Evolutionary conservation across 176 grass and related monocot genomes (phyloP).

Genomic region (Avena atlantica): DNA sequence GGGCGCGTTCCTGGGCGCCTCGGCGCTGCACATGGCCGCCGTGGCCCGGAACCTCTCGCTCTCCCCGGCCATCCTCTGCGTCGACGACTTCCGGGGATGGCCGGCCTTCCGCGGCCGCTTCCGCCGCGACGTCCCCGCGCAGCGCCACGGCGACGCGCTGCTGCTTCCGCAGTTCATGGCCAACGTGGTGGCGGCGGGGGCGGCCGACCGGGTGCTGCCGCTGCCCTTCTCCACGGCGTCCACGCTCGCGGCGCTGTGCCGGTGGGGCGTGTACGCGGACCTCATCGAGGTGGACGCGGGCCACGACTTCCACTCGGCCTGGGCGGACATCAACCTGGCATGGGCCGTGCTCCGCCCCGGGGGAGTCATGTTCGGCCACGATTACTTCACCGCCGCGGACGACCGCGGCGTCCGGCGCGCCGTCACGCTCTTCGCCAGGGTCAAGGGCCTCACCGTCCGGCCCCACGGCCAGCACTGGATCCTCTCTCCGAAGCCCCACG

Average conservation of each 20-base stretch:
- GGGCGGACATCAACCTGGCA: slow-evolving; percentile 94
- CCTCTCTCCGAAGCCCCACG: slow-evolving; percentile 72
- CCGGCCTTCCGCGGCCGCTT: slow-evolving; percentile 74
- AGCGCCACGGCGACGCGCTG: slow-evolving; percentile 63
- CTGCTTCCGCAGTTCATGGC: slow-evolving; percentile 99
- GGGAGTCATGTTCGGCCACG: slow-evolving; percentile 96
- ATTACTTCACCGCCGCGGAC: slow-evolving; percentile 87
- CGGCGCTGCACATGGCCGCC: slow-evolving; percentile 94
- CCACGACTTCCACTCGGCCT: slow-evolving; percentile 97
- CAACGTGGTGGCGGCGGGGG: slow-evolving; percentile 62
- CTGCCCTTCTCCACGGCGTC: slow-evolving; percentile 94
- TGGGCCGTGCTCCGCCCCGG: slow-evolving; percentile 92
- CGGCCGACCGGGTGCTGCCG: slow-evolving; percentile 53
- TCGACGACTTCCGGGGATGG: slow-evolving; percentile 99
- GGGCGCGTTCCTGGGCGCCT: slow-evolving; percentile 93
- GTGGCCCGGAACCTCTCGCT: slow-evolving; percentile 74
- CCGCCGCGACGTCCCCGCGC: slow-evolving; percentile 68
- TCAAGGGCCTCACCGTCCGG: slow-evolving; percentile 69
- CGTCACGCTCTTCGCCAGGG: slow-evolving; percentile 79
- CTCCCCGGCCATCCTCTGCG: slow-evolving; percentile 74
- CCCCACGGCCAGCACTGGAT: slow-evolving; percentile 95
- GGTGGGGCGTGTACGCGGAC: slow-evolving; percentile 89
- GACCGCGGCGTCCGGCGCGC: slow-evolving; percentile 86
- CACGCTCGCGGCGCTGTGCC: slow-evolving; percentile 73
- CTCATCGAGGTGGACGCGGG: slow-evolving; percentile 99